Evolutionary conservation across 176 grass and related monocot genomes (phyloP).

Genomic region (Hordeum marinum): DNA sequence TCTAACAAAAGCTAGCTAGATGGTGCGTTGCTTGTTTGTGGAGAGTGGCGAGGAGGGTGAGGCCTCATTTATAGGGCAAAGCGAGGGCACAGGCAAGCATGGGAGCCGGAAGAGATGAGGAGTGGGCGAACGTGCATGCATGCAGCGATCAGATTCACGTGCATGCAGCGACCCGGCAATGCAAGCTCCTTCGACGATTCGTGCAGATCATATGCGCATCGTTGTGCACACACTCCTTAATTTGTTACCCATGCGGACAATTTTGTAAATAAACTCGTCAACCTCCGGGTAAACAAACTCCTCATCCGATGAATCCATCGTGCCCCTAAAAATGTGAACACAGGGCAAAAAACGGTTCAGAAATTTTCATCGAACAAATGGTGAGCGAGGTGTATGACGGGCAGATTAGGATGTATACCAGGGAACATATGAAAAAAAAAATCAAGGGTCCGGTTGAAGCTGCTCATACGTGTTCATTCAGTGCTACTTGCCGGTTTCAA

Average conservation of each 20-base stretch:
- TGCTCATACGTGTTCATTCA: no score
- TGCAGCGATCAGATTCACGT: background rate
- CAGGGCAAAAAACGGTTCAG: rapidly evolving
- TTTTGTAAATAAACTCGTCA: no score
- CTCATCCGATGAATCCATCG: no score
- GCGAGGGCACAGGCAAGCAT: background rate
- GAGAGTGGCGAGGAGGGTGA: background rate
- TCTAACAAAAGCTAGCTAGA: background rate
- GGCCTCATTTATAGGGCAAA: background rate
- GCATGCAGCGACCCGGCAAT: background rate
- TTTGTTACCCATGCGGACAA: background rate
- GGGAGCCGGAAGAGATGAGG: background rate
- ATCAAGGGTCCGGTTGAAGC: no score
- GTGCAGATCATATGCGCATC: background rate
- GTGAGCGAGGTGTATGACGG: no score
- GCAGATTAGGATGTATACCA: no score
- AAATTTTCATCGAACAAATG: no score
- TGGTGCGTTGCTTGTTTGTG: background rate
- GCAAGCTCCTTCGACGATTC: background rate
- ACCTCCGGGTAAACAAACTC: no score
- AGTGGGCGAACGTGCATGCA: conserved; percentile 5
- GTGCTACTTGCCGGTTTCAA: no score
- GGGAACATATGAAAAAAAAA: no score
- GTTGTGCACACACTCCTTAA: background rate
- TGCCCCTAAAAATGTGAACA: no score